phyloP scores from a whole-genome alignment of 768 basidiomycete genomes.

The Panaeolus papilionaceus region DNA sequence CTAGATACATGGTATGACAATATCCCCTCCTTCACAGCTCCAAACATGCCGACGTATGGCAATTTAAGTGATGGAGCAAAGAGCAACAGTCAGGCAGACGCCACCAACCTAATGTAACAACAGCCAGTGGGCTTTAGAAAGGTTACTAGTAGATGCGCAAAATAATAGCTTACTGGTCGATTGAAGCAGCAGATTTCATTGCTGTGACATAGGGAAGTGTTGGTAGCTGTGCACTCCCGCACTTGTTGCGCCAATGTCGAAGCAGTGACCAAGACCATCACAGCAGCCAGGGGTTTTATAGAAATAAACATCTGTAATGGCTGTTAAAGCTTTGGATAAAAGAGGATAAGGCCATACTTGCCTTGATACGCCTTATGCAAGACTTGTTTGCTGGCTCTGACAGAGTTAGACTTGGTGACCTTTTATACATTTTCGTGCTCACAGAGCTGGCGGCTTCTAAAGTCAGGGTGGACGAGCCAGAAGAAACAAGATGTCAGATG shows the following conservation, averaged over 20 bases:
- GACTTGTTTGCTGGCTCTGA: neutral
- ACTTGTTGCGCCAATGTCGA: neutral
- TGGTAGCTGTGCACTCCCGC: neutral
- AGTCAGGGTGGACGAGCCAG: neutral
- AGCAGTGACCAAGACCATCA: neutral
- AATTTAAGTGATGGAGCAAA: neutral
- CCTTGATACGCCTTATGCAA: too few relatives aligned
- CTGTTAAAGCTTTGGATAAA: neutral
- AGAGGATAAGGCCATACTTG: too few relatives aligned
- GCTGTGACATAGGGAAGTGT: neutral
- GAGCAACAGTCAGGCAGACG: neutral
- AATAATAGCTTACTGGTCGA: neutral
- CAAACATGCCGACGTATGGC: neutral
- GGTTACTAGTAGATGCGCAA: too few relatives aligned
- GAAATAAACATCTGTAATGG: neutral
- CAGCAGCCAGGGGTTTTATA: neutral
- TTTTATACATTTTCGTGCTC: neutral
- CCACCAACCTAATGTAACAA: neutral
- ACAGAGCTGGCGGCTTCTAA: neutral
- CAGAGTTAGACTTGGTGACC: neutral
- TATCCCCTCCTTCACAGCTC: too few relatives aligned
- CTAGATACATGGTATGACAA: too few relatives aligned
- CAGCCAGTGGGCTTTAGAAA: too few relatives aligned
- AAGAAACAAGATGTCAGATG: neutral
- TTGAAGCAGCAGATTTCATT: constrained; percentile 1